Conservation (phyloP, 2,329 filamentous ascomycete species). For the Phyllosticta capitalensis region DNA sequence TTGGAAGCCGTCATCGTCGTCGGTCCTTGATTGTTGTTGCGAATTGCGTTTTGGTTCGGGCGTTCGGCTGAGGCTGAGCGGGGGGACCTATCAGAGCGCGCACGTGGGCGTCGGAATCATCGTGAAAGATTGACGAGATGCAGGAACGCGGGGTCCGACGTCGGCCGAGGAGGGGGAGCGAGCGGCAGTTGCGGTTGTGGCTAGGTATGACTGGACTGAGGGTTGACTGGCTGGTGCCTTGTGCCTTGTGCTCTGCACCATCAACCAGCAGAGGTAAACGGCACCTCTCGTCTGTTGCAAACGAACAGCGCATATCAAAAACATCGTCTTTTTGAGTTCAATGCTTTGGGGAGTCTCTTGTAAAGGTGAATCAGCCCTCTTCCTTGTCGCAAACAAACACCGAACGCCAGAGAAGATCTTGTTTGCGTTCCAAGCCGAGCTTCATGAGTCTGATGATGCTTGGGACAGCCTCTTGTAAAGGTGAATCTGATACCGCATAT, state of each 20-base stretch:
- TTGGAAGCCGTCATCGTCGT: no score
- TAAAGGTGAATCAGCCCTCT: no score
- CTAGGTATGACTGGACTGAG: no score
- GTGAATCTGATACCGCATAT: slow-evolving; percentile 93
- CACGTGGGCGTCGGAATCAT: background rate
- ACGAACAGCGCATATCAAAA: no score
- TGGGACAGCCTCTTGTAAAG: slow-evolving; percentile 45
- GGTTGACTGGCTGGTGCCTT: background rate
- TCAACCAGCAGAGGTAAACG: no score
- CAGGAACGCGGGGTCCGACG: background rate
- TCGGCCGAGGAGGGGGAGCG: background rate
- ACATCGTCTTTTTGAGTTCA: no score
- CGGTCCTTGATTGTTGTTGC: background rate
- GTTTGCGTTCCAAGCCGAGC: background rate
- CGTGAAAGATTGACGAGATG: background rate
- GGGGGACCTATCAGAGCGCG: background rate
- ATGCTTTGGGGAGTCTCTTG: no score
- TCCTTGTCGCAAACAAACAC: background rate
- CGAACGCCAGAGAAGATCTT: background rate
- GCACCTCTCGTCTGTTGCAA: no score
- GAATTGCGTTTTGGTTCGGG: no score
- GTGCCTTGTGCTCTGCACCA: no score
- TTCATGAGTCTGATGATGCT: background rate
- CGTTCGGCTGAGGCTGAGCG: background rate
- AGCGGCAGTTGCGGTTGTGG: background rate